Conservation (phyloP, 306 rosid species). For the Cyamopsis tetragonoloba region DNA sequence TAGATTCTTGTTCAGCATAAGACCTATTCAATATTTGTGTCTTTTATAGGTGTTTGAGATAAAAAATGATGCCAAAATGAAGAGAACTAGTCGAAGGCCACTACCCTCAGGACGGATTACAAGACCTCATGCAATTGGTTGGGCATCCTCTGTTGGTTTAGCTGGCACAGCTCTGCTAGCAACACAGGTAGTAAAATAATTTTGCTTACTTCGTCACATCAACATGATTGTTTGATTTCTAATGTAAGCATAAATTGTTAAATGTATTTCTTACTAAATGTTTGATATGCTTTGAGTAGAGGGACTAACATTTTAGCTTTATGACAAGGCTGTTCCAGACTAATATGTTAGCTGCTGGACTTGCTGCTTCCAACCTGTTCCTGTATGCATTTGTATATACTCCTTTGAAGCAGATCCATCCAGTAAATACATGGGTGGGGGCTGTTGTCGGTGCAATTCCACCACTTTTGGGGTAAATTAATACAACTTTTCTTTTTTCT, state of each 20-base stretch:
- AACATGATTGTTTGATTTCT: neutral
- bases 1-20: neutral
- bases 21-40: conserved; percentile 1
- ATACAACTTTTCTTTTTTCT: neutral
- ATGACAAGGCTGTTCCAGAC: conserved; percentile 92
- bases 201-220: conserved; percentile 24
- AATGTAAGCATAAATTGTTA: neutral
- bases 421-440: conserved; percentile 95
- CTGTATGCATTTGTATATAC: conserved; percentile 90
- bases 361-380: conserved; percentile 81
- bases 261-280: conserved; percentile 6
- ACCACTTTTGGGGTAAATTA: conserved; percentile 87
- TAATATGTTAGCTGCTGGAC: conserved; percentile 96
- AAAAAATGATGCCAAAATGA: conserved; percentile 84
- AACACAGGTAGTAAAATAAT: conserved; percentile 55
- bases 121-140: conserved; percentile 62
- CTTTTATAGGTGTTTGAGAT: conserved; percentile 67
- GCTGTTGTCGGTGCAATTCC: conserved; percentile 98
- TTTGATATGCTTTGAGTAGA: conserved; percentile 22
- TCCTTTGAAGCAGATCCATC: conserved; percentile 95
- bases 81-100: conserved; percentile 75
- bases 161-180: conserved; percentile 78
- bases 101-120: conserved; percentile 92
- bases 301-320: conserved; percentile 49
- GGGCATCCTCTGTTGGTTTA: conserved; percentile 77